These are phyloP conservation scores for Ceratocystis colombiana DNA, from an alignment of 2,329 filamentous ascomycete genomes.

Conservation along the genomic window DNA sequence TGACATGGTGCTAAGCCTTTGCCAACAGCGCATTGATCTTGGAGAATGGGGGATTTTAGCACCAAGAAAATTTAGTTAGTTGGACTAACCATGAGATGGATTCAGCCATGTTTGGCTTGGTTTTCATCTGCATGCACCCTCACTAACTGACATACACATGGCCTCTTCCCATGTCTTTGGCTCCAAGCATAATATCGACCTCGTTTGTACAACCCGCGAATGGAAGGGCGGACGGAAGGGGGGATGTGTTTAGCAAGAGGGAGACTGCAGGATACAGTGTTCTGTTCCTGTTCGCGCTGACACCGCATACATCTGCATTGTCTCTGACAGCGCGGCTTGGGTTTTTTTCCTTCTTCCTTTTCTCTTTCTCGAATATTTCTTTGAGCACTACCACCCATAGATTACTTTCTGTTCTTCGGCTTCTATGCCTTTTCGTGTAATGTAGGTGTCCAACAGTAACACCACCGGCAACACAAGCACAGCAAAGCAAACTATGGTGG, in stretches of 20 bases:
- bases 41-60: not conserved
- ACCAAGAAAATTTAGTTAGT: not conserved
- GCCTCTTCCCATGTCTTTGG: not conserved
- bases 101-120: not conserved
- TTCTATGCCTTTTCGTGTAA: not conserved
- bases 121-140: not conserved
- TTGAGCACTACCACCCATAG: not conserved
- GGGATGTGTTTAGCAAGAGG: not conserved
- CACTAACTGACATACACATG: not conserved
- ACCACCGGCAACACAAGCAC: not conserved
- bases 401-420: slow-evolving; percentile 5
- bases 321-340: not conserved
- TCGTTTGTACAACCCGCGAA: not conserved
- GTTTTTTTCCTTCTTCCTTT: not conserved
- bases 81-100: not conserved
- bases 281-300: not conserved
- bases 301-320: not conserved
- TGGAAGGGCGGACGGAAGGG: not conserved
- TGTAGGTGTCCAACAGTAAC: not conserved
- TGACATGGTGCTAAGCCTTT: not conserved
- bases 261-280: not conserved
- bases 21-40: not conserved
- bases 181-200: not conserved
- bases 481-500: slow-evolving; percentile 2
- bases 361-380: not conserved